These are phyloP conservation scores for Quercus wislizeni DNA, from an alignment of 306 rosid species.

Conservation along the genomic window DNA sequence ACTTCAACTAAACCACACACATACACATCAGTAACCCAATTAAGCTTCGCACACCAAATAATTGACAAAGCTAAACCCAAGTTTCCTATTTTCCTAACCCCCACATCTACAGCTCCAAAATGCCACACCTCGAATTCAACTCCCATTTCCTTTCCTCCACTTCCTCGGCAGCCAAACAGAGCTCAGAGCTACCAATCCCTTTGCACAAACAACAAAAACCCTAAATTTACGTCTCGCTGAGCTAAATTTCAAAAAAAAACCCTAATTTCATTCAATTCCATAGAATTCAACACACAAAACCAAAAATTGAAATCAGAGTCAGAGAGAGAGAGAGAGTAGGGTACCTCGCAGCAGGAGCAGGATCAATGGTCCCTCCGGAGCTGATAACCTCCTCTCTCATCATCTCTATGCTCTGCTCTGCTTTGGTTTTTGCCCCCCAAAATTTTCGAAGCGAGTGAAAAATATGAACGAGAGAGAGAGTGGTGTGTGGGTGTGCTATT, in stretches of 20 bases:
- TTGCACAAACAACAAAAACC: conserved; percentile 11
- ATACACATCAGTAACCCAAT: not conserved
- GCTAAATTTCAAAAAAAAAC: conserved; percentile 36
- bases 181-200: conserved; percentile 2
- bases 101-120: not conserved
- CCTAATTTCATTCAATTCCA: conserved; percentile 20
- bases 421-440: not conserved
- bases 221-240: not conserved
- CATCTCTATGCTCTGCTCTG: not conserved
- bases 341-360: conserved; percentile 92
- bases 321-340: not conserved
- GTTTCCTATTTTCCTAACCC: not conserved
- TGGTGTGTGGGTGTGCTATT: not conserved
- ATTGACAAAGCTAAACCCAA: not conserved
- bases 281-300: conserved; percentile 6
- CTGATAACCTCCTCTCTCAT: conserved; percentile 98
- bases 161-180: not conserved
- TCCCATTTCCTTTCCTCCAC: not conserved
- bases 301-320: conserved; percentile 23
- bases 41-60: not conserved
- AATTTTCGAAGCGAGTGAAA: not conserved
- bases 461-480: not conserved
- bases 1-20: not conserved
- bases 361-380: conserved; percentile 85
- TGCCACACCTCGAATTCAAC: not conserved